Conservation (phyloP, 2,329 filamentous ascomycete genomes). For the Atkinsonella hypoxylon region DNA sequence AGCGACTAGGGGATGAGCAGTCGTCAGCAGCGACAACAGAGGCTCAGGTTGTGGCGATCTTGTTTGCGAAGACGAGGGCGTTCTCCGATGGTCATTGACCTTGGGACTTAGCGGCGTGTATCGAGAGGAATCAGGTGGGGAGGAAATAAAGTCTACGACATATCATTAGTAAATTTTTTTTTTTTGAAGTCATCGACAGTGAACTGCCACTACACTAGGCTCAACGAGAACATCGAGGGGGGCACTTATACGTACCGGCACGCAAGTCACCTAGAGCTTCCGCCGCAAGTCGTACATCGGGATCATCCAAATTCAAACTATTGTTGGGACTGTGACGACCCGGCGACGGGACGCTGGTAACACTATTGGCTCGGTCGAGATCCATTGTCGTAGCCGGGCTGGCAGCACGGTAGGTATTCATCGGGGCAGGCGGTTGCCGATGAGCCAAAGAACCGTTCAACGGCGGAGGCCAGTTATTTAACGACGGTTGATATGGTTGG, state of each 20-base stretch:
- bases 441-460: conserved; percentile 38
- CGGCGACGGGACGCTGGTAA: conserved; percentile 31
- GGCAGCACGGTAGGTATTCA: conserved; percentile 24
- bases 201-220: neutral
- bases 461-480: conserved; percentile 30
- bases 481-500: conserved; percentile 14
- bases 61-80: conserved; percentile 4
- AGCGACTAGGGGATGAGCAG: conserved; percentile 75
- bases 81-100: neutral
- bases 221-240: neutral
- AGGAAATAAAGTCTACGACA: conserved; percentile 51
- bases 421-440: conserved; percentile 13
- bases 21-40: conserved; percentile 73
- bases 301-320: conserved; percentile 47
- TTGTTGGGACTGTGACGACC: conserved; percentile 32
- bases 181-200: neutral
- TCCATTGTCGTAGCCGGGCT: conserved; percentile 36
- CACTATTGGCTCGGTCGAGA: conserved; percentile 28
- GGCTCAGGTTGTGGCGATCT: conserved; percentile 56
- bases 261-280: conserved; percentile 65
- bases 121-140: conserved; percentile 37
- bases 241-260: conserved; percentile 37
- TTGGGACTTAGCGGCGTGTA: conserved; percentile 27
- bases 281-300: conserved; percentile 57
- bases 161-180: neutral